Conservation (phyloP, 2,329 filamentous ascomycete genomes). For the Drechslerella coelobrocha region DNA sequence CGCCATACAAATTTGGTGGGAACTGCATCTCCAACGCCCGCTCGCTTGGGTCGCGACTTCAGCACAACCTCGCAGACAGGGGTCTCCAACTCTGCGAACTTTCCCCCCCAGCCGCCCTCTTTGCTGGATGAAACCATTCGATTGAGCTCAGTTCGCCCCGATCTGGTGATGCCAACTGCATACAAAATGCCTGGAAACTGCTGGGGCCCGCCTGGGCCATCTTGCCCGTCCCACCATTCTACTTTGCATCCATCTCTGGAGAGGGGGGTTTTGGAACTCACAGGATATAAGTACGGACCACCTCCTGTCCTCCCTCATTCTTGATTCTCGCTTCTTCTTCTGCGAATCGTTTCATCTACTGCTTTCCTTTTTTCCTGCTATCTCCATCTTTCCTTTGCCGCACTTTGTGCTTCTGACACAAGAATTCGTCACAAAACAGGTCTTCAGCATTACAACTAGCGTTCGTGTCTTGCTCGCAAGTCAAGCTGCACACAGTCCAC, state of each 20-base stretch:
- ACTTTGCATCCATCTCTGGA: not conserved
- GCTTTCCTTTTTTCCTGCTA: not conserved
- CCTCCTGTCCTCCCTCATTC: not conserved
- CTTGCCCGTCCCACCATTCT: conserved; percentile 19
- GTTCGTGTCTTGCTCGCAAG: not conserved
- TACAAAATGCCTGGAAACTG: conserved; percentile 46
- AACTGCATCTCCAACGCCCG: conserved; percentile 28
- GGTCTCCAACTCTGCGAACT: not conserved
- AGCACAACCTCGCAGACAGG: conserved; percentile 15
- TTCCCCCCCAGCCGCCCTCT: conserved; percentile 12
- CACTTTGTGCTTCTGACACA: not conserved
- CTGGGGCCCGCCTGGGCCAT: conserved; percentile 29
- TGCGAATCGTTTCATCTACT: not conserved
- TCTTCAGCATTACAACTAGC: conserved; percentile 6
- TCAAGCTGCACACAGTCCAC: not conserved
- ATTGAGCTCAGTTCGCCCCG: conserved; percentile 6
- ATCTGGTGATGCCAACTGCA: conserved; percentile 1
- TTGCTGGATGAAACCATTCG: conserved; percentile 2
- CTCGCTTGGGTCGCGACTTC: conserved; percentile 44
- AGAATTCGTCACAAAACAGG: too few relatives aligned
- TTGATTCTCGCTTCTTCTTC: not conserved
- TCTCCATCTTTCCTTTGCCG: not conserved
- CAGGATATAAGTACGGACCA: conserved; percentile 36
- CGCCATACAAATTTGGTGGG: conserved; percentile 44
- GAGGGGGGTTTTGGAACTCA: conserved; percentile 2